Conservation (phyloP, 306 rosid species). For the Cucumis cinereus region DNA sequence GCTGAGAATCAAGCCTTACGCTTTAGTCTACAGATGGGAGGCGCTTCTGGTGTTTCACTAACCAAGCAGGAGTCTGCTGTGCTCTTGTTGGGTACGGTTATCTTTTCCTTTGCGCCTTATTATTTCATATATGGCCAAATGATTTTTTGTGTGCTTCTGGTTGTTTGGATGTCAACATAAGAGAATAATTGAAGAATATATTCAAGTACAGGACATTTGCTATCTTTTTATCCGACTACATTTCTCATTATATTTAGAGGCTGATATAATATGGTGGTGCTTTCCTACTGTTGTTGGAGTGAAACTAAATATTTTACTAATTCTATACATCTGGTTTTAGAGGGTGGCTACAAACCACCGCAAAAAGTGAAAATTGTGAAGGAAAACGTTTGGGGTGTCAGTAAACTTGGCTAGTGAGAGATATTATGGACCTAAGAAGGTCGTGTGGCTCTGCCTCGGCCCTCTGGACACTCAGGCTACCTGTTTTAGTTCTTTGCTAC, state of each 20-base stretch:
- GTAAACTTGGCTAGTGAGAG: not conserved
- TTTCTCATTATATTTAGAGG: not conserved
- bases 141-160: not conserved
- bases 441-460: not conserved
- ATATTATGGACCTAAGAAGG: not conserved
- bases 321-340: not conserved
- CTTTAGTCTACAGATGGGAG: slow-evolving; percentile 47
- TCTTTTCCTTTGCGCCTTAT: not conserved
- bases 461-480: not conserved
- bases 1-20: slow-evolving; percentile 86
- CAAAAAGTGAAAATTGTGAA: not conserved
- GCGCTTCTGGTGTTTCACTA: slow-evolving; percentile 46
- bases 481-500: not conserved
- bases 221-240: not conserved
- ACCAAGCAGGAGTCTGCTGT: slow-evolving; percentile 99
- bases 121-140: not conserved
- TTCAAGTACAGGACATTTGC: not conserved
- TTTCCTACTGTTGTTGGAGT: not conserved
- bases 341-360: not conserved
- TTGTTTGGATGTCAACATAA: not conserved
- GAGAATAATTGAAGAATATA: not conserved
- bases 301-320: not conserved
- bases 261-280: not conserved
- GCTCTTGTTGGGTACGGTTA: slow-evolving; percentile 81
- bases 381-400: not conserved